These are phyloP conservation scores for Puccinia triticina DNA, from an alignment of 1,284 basidiomycete genomes.

Conservation along the genomic window DNA sequence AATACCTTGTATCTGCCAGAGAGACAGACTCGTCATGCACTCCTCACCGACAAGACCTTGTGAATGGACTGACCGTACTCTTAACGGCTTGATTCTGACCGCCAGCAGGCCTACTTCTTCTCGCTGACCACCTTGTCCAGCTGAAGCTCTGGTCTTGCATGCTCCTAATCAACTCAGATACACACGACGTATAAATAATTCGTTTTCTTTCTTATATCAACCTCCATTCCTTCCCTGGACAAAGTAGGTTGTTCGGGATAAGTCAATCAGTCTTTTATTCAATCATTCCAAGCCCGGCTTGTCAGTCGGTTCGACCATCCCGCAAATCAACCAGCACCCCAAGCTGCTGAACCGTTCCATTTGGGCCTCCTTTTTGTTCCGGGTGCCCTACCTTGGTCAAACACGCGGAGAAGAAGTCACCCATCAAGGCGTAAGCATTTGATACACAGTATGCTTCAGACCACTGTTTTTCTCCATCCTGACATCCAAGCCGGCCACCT, in stretches of 20 bases:
- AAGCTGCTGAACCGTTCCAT: background rate
- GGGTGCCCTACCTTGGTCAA: background rate
- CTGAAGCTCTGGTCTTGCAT: background rate
- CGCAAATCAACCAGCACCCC: background rate
- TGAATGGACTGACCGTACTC: background rate
- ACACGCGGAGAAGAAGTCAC: background rate
- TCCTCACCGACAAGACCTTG: slow-evolving; percentile 13
- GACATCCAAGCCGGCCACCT: background rate
- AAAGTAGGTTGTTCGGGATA: background rate
- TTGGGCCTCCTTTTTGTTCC: background rate
- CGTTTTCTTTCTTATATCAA: background rate
- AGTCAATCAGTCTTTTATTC: background rate
- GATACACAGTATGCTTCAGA: background rate
- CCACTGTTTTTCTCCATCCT: background rate
- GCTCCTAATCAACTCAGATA: background rate
- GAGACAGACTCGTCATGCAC: background rate
- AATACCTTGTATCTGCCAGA: background rate
- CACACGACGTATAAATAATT: background rate
- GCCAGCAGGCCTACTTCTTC: background rate
- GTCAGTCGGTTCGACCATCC: background rate
- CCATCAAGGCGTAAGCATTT: background rate
- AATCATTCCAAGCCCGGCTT: background rate
- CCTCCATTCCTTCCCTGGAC: background rate
- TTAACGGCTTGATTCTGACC: background rate
- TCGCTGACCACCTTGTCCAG: background rate